phyloP scores from a whole-genome alignment of 768 basidiomycete species.

The Leccinum olivaceopallidum region DNA sequence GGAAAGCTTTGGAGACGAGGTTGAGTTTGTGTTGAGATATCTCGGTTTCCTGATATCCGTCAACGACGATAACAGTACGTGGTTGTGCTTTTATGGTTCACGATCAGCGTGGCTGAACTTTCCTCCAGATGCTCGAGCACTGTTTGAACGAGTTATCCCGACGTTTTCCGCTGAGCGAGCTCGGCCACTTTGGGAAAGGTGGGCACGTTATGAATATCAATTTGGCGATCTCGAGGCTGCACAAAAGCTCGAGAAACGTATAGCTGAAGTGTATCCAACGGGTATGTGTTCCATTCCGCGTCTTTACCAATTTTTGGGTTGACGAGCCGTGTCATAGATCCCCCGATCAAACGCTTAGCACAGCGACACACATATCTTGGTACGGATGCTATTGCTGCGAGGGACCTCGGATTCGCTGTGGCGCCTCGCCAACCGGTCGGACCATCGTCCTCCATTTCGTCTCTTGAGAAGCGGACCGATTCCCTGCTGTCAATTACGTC shows the following conservation, averaged over 20 bases:
- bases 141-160: slow-evolving; percentile 87
- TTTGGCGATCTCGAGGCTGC: slow-evolving; percentile 90
- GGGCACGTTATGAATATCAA: slow-evolving; percentile 94
- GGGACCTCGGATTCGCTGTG: slow-evolving; percentile 82
- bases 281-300: slow-evolving; percentile 45
- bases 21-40: slow-evolving; percentile 85
- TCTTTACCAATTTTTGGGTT: background rate
- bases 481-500: slow-evolving; percentile 36
- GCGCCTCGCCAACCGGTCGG: slow-evolving; percentile 33
- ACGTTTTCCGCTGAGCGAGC: slow-evolving; percentile 79
- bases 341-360: slow-evolving; percentile 88
- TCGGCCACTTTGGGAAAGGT: slow-evolving; percentile 90
- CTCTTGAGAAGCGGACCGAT: slow-evolving; percentile 38
- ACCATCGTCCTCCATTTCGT: slow-evolving; percentile 19
- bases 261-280: slow-evolving; percentile 83
- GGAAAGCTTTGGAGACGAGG: slow-evolving; percentile 78
- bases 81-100: background rate
- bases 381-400: slow-evolving; percentile 84
- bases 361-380: slow-evolving; percentile 73
- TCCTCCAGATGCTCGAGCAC: slow-evolving; percentile 82
- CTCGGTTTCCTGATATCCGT: slow-evolving; percentile 91
- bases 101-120: slow-evolving; percentile 7
- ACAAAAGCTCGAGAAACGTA: slow-evolving; percentile 86
- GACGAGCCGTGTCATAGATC: slow-evolving; percentile 49
- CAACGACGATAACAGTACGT: slow-evolving; percentile 93